Evolutionary conservation across 305 asterid genomes (phyloP).

Genomic region (Lippia alba): DNA sequence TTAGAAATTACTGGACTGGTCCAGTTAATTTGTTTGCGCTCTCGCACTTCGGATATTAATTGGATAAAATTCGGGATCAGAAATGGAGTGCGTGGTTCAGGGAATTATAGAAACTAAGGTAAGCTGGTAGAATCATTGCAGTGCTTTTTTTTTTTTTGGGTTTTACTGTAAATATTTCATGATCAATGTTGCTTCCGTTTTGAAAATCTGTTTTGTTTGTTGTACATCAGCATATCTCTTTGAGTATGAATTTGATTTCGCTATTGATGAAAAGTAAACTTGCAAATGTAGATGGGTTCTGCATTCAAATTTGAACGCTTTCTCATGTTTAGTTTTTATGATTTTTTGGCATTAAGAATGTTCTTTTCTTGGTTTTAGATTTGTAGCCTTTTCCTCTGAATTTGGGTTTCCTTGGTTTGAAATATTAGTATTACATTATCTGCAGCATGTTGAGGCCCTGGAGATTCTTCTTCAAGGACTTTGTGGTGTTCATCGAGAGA

Average conservation of each 20-base stretch:
- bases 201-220: not conserved
- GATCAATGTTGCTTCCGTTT: not conserved
- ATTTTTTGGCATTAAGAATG: not conserved
- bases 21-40: not conserved
- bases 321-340: not conserved
- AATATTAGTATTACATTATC: constrained; percentile 2
- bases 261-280: constrained; percentile 15
- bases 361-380: not conserved
- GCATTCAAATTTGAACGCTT: constrained; percentile 13
- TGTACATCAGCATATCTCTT: constrained; percentile 5
- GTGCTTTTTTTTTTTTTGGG: not conserved
- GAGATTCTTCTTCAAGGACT: constrained; percentile 96
- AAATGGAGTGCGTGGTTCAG: constrained; percentile 94
- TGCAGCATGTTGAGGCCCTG: constrained; percentile 89
- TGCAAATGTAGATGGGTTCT: constrained; percentile 20
- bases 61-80: constrained; percentile 23
- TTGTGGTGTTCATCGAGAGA: constrained; percentile 80
- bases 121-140: not conserved
- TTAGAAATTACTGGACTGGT: constrained; percentile 2
- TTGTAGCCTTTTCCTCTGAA: not conserved
- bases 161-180: not conserved
- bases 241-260: constrained; percentile 3
- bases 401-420: constrained; percentile 25
- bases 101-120: constrained; percentile 93
- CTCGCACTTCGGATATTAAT: not conserved